Evolutionary conservation across 2,329 filamentous ascomycete species (phyloP), one percentile per base, ranked within the genome.

Genomic region (Metarhizium rileyi): DNA sequence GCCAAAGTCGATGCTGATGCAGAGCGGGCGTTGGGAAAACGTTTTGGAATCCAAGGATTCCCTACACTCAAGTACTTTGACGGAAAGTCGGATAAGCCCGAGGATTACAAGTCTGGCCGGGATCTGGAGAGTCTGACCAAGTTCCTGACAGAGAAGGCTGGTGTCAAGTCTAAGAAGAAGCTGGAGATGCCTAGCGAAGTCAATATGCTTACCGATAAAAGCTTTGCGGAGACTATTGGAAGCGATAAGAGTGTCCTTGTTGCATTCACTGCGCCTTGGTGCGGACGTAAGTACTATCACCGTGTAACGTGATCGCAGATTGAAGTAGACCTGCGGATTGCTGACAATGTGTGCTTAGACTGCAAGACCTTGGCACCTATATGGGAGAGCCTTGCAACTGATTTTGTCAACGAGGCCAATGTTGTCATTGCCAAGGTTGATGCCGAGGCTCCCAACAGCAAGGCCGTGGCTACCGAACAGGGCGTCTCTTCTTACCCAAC

Each of bases 51-150:
- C 45, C 85, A 93, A 70, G 94, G 94, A 20, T 98, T 97, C 76
- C 93, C 93, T 20, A 98, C 93, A 0, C 73, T 98, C 63, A 98
- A 98, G 72, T 98, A 81, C 78, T 98, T 98, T 63, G 90, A 97
- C 69, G 93, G 93, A 59, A 94, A 94, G 78, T 91, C 85, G 66
- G 83, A 89, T 52, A 84, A 80, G 63, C 90, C 91, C 0, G 73
- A 78, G 55, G 90, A 96, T 54, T 98, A 97, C 74, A 86, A 80
- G 53, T 84, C 87, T 52, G 90, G 87, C 28, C 81, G 93, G 50
- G 91, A 96, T 66, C 66, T 98, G 25, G 93, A 97, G 60, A 88
- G 85, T 66, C 72, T 98, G 70, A 77, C 75, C 48, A 76, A 77
- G 44, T 98, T 93, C 68, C 81, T 98, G 53, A 76, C 77, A 5